Evolutionary conservation across 129 eudicot species (phyloP).

Genomic region (Helianthus tuberosus): DNA sequence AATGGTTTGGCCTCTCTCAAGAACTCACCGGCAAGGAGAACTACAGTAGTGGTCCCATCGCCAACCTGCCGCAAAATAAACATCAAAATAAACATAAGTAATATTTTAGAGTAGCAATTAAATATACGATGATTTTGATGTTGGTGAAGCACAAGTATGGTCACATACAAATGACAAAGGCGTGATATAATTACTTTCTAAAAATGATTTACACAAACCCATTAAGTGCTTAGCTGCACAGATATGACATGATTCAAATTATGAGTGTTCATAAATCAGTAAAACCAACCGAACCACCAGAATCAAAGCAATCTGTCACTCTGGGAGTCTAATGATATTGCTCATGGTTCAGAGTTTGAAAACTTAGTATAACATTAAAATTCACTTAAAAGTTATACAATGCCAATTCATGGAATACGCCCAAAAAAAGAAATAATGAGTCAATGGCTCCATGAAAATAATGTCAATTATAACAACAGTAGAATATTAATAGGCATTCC

Average conservation of each 20-base stretch:
- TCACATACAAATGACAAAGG: neutral
- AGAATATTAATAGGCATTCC: neutral
- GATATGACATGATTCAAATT: too few species aligned
- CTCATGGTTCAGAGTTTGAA: too few species aligned
- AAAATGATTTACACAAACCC: too few species aligned
- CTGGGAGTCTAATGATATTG: too few species aligned
- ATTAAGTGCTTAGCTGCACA: neutral
- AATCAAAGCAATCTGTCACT: too few species aligned
- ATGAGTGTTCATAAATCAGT: too few species aligned
- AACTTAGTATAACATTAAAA: too few species aligned
- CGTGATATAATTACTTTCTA: neutral
- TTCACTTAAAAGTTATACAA: neutral
- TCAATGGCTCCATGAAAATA: neutral
- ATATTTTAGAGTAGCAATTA: neutral
- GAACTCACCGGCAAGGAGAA: slow-evolving; percentile 96
- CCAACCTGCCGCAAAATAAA: slow-evolving; percentile 83
- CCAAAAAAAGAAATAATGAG: too few species aligned
- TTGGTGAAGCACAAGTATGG: neutral
- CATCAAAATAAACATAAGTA: slow-evolving; percentile 12
- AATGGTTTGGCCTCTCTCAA: slow-evolving; percentile 96
- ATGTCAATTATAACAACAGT: neutral
- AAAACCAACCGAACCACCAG: too few species aligned
- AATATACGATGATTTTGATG: neutral
- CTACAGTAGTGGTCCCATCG: slow-evolving; percentile 98
- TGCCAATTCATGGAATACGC: too few species aligned